phyloP scores from a whole-genome alignment of 2,329 filamentous ascomycete genomes.

The Colletotrichum sp. region DNA sequence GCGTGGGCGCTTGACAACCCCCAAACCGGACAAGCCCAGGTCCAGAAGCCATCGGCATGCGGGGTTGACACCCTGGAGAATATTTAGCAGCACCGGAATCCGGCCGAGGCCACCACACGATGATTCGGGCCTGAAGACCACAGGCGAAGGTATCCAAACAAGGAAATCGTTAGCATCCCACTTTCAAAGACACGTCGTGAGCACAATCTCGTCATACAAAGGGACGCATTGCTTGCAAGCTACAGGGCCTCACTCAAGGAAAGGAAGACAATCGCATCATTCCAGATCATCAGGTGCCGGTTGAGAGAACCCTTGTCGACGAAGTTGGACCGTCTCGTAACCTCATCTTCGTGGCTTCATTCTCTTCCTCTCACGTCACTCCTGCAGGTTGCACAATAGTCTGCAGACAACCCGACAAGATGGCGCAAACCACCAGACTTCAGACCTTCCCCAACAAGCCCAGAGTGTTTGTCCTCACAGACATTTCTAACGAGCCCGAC shows the following conservation, averaged over 20 bases:
- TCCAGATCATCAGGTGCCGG: not conserved
- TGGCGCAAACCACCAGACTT: not conserved
- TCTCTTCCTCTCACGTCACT: not conserved
- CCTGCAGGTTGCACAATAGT: not conserved
- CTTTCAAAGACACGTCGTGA: not conserved
- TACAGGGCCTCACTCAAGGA: not conserved
- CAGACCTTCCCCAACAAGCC: slow-evolving; percentile 28
- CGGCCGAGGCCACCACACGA: not conserved
- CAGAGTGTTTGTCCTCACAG: slow-evolving; percentile 44
- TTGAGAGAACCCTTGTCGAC: not conserved
- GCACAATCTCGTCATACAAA: not conserved
- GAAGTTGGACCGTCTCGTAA: not conserved
- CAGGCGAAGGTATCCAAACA: not conserved
- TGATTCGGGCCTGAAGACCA: not conserved
- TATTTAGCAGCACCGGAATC: slow-evolving; percentile 8
- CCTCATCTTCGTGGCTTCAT: not conserved
- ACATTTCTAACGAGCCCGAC: slow-evolving; percentile 52
- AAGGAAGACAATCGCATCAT: not conserved
- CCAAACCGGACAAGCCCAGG: not conserved
- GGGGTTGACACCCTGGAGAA: slow-evolving; percentile 1
- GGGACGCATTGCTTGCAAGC: not conserved
- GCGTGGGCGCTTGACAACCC: not conserved
- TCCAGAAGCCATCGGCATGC: not conserved
- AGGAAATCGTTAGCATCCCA: not conserved
- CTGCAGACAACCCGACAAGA: not conserved